Base-by-base conservation (phyloP, 805 yeast species). In the Yarrowia bubula region DNA sequence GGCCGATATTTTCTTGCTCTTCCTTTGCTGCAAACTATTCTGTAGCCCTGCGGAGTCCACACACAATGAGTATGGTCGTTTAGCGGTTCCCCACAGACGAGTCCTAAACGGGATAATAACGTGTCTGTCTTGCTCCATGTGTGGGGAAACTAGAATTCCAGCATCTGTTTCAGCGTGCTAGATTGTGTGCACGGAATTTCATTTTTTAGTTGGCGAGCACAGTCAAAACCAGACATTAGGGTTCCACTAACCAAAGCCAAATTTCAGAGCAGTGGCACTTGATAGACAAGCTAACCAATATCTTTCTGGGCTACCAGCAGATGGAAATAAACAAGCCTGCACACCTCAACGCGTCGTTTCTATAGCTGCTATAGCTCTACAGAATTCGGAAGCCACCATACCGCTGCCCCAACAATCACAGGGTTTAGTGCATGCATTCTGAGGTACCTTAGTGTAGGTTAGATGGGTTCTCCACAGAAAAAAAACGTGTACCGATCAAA, bases 401-500 rank as follows among this genome's bases (percentile, higher is more conserved):
- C 11, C 31, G 14, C 9, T 14, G 9, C 28, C 14, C 28, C 44
- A 9, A 17, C 28, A 13, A 31, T 22, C 13, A 43, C 11, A 8
- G 35, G 50, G 13, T 4, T 8, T 28, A 5, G 13, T 31, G n/a
- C 31, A n/a, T 22, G 33, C 48, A 44, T 44, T 44, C 46, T 18
- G 31, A 4, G n/a, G 14, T 35, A 11, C 32, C 46, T 18, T 42
- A 42, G 46, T 42, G n/a, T 42, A 31, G 9, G 8, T 38, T 38
- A 13, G 17, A 13, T 38, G 11, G 15, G 8, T 51, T 51, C 35
- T 51, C 43, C 55, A 48, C 55, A 35, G 41, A 17, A 46, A 32
- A 33, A n/a, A 51, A 51, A 51, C 58, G 58, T 51, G 58, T 10
- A 8, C 7, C 10, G 18, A 51, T 51, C 58, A 51, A 51, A 43